Percentiles rank a stretch among this genome's conserved stretches.
These are phyloP conservation scores for Trichoderma asperellum DNA, from an alignment of 2,329 filamentous ascomycete species.

Conservation along the genomic window DNA sequence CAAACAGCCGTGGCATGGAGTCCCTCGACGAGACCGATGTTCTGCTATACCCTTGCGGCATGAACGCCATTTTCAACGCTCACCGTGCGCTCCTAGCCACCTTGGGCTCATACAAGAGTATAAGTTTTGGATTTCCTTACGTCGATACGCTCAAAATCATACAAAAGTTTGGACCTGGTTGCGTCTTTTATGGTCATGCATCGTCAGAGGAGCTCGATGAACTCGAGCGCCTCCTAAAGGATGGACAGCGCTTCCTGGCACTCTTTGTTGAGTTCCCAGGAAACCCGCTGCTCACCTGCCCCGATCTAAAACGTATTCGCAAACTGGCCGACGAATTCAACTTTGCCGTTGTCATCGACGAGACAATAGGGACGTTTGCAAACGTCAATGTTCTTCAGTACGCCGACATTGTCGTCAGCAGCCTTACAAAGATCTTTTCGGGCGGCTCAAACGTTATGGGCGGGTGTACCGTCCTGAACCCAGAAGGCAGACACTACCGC, in stretches of 20 bases:
- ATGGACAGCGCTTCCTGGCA: slow-evolving; percentile 76
- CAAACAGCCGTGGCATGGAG: slow-evolving; percentile 60
- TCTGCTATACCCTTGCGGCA: slow-evolving; percentile 84
- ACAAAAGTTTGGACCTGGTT: slow-evolving; percentile 91
- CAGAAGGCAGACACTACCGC: slow-evolving; percentile 70
- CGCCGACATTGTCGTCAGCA: slow-evolving; percentile 91
- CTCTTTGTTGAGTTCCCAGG: slow-evolving; percentile 95
- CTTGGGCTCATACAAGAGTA: slow-evolving; percentile 70
- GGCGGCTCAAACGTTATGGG: slow-evolving; percentile 99
- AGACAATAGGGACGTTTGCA: slow-evolving; percentile 94
- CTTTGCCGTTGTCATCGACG: slow-evolving; percentile 90
- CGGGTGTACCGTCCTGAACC: slow-evolving; percentile 70
- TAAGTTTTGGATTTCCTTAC: slow-evolving; percentile 97
- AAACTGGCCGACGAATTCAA: slow-evolving; percentile 78
- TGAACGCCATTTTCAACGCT: slow-evolving; percentile 92
- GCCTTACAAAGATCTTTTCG: slow-evolving; percentile 94
- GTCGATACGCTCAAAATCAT: slow-evolving; percentile 95
- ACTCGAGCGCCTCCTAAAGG: slow-evolving; percentile 70
- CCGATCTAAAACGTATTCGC: slow-evolving; percentile 82
- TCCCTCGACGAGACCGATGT: slow-evolving; percentile 84
- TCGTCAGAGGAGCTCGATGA: slow-evolving; percentile 80
- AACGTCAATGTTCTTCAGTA: slow-evolving; percentile 91
- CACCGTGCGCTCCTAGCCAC: slow-evolving; percentile 73
- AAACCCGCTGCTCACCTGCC: slow-evolving; percentile 85
- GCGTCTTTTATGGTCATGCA: slow-evolving; percentile 83